Conservation (phyloP, 352 stramenopile species). For the Phytophthora fragariaefolia region DNA sequence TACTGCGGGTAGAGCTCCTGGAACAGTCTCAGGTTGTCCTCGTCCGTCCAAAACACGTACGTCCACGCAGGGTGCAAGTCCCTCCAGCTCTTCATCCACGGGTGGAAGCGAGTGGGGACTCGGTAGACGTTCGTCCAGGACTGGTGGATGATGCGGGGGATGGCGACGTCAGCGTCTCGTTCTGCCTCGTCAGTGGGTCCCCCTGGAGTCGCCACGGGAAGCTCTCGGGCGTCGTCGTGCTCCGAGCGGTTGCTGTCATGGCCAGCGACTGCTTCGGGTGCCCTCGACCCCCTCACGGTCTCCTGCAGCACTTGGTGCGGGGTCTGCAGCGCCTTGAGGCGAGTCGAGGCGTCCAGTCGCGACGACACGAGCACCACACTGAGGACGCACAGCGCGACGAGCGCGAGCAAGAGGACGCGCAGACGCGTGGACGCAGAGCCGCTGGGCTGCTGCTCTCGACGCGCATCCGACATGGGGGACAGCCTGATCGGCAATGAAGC, state of each 20-base stretch:
- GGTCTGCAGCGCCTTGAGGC: background rate
- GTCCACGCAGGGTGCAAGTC: conserved; percentile 46
- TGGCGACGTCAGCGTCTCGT: no score
- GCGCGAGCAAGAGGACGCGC: conserved; percentile 29
- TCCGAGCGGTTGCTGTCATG: no score
- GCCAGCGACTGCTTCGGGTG: no score
- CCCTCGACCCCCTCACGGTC: no score
- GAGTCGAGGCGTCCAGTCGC: conserved; percentile 4
- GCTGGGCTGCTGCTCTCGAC: no score
- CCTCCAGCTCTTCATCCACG: conserved; percentile 68
- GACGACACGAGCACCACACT: conserved; percentile 25
- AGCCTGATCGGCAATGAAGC: background rate
- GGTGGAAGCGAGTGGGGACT: conserved; percentile 53
- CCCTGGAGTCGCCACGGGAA: background rate
- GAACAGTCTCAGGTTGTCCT: conserved; percentile 61
- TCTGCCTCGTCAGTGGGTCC: no score
- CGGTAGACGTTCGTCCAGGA: conserved; percentile 52
- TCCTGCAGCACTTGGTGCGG: background rate
- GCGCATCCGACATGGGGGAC: no score
- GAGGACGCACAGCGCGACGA: conserved; percentile 26
- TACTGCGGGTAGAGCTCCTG: conserved; percentile 56
- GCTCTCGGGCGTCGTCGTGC: background rate
- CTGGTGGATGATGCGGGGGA: conserved; percentile 64
- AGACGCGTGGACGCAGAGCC: no score
- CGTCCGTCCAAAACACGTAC: conserved; percentile 70